Evolutionary conservation across 306 rosid genomes (phyloP), one percentile per base, ranked within the genome.

Genomic region (Dryas alaskensis): DNA sequence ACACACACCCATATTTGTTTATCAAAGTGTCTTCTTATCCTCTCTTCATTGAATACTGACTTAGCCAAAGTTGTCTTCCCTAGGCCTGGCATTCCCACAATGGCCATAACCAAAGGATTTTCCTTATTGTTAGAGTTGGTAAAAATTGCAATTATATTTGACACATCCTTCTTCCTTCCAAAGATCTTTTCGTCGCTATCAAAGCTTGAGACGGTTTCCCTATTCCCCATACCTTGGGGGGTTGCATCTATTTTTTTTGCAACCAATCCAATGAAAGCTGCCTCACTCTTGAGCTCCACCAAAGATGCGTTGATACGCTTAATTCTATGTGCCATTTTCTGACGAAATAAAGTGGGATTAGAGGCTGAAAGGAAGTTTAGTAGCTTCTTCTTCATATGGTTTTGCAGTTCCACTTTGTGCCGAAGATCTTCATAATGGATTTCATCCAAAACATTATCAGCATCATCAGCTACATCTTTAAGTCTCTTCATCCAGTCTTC

Each of bases 51-150:
- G 78, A 54, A 73, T 0, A 66, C 61, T 8, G 47, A 61, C 19
- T 73, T 73, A 2, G 70, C 57, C 37, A 50, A 42, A 17, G 78
- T 57, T 6, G 82, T 79, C 59, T 79, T 73, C 1, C 82, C 82
- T 7, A 79, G 8, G 2, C 82, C 82, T 0, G 61, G 40, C 63
- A 59, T 65, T 37, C 82, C 82, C 37, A 49, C 74, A 3, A 79
- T 50, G 1, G 82, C 59, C 3, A 66, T 1, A 47, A 73, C 57
- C 4, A 58, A 10, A 6, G 66, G 8, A 22, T 10, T 10, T 12
- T 19, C 1, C 5, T 3, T 10, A 2, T 55, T 7, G 10, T 22
- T 8, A 7, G 31, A 64, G 51, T 17, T 64, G 16, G 7, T 42
- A 31, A 63, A 63, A 0, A 6, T 63, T 46, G 46, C 3, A 8